phyloP scores from a whole-genome alignment of 768 basidiomycete genomes.

The Exsudoporus frostii region DNA sequence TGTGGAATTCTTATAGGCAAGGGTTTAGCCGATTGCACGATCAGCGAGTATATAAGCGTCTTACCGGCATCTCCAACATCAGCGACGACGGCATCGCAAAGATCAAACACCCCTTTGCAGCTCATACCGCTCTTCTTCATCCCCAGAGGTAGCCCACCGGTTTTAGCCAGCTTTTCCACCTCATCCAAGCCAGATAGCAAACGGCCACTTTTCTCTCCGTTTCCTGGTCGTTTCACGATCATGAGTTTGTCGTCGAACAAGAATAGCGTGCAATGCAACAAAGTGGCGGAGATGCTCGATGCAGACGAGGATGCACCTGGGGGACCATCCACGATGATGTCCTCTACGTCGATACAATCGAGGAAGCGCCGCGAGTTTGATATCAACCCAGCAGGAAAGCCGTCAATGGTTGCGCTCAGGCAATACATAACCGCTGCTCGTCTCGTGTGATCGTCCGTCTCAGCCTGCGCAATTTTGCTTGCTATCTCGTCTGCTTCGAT shows the following conservation, averaged over 20 bases:
- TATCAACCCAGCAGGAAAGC: constrained; percentile 88
- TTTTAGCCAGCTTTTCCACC: constrained; percentile 67
- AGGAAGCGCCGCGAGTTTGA: constrained; percentile 85
- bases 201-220: constrained; percentile 72
- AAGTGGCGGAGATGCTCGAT: constrained; percentile 39
- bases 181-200: constrained; percentile 74
- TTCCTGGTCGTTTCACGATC: constrained; percentile 81
- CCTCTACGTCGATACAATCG: constrained; percentile 92
- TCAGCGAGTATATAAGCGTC: constrained; percentile 19
- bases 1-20: constrained; percentile 65
- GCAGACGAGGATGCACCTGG: constrained; percentile 41
- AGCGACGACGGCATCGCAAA: constrained; percentile 79
- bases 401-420: constrained; percentile 79
- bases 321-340: constrained; percentile 53
- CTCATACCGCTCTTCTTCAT: constrained; percentile 79
- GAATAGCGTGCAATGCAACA: constrained; percentile 83
- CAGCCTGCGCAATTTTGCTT: constrained; percentile 85
- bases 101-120: constrained; percentile 81
- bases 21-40: constrained; percentile 5
- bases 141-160: constrained; percentile 55
- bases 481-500: constrained; percentile 85
- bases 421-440: constrained; percentile 87
- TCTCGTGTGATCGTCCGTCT: constrained; percentile 89
- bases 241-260: constrained; percentile 94
- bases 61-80: constrained; percentile 84